Evolutionary conservation across 2,329 filamentous ascomycete species (phyloP), one percentile per base, ranked within the genome.

Genomic region (Pyrenochaeta sp.): DNA sequence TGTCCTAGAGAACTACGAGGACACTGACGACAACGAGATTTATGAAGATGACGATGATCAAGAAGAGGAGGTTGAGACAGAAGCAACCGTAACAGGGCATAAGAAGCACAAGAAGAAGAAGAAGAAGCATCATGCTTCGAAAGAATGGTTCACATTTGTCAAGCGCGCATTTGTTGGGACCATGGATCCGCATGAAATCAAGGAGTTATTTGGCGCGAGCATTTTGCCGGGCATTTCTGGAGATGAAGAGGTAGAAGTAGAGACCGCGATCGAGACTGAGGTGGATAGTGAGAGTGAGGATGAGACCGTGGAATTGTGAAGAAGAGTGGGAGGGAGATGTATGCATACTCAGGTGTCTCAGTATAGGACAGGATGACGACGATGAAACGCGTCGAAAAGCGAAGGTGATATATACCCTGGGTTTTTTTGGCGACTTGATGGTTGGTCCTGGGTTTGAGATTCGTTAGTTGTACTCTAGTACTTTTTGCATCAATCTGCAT

Each of bases 161-260:
- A 72, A 77, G 46, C 84, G 90, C 42, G 91, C 91, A 1, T 96
- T 94, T 73, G 88, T 96, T 15, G 82, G 85, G 26, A 91, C 86
- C 3, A 73, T 88, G 58, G 79, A 83, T 36, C 74, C 82, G 40
- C 78, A 87, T 35, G 84, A 93, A 27, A 76, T 95, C 11, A 65
- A 74, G 44, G 68, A 80, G 26, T 19, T 67, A 14, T 73, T 67
- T 27, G 29, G 32, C 9, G 19, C 39, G 13, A 17, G 20, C 7
- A 8, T n/a, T 22, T 19, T 14, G 22, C 13, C 9, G 11, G 6
- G 13, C 5, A 32, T 6, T n/a, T 4, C 30, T 19, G 5, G 15
- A 18, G 13, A 21, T 3, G 35, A 15, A 29, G 6, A 10, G 7
- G 21, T 9, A 10, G 24, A 29, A 26, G 52, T 45, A n/a, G 42